phyloP scores from a whole-genome alignment of 805 yeast species.

The Komagataella kurtzmanii region DNA sequence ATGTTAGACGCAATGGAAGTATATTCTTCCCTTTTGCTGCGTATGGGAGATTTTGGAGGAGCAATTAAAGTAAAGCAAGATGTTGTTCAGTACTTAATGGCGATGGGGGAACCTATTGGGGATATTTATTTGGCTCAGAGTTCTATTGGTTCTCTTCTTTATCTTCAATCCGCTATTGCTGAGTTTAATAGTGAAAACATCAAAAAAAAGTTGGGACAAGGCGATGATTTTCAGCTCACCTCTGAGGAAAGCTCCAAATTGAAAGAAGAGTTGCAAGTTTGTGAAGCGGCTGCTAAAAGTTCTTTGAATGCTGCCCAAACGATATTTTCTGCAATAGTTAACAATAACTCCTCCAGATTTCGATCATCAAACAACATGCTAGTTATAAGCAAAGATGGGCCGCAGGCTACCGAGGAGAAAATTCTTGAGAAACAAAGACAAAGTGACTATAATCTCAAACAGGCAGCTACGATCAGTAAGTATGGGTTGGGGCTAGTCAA shows the following conservation, averaged over 20 bases:
- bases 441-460: background rate
- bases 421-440: background rate
- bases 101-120: conserved; percentile 53
- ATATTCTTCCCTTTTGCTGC: conserved; percentile 55
- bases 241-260: conserved; percentile 2
- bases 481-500: background rate
- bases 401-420: background rate
- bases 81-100: conserved; percentile 58
- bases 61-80: conserved; percentile 50
- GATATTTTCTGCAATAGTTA: background rate
- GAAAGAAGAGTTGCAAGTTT: conserved; percentile 7
- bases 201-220: background rate
- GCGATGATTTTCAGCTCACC: background rate
- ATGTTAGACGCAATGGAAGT: conserved; percentile 67
- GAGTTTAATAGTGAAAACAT: background rate
- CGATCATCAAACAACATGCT: background rate
- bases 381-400: background rate
- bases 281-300: conserved; percentile 6
- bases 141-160: conserved; percentile 56
- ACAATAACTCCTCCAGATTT: background rate
- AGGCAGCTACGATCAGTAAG: background rate
- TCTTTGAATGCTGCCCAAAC: conserved; percentile 2
- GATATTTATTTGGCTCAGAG: conserved; percentile 53
- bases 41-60: conserved; percentile 47
- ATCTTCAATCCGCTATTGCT: conserved; percentile 17